These are phyloP conservation scores for Macadamia tetraphylla DNA, from an alignment of 164 flowering plant genomes.

Conservation along the genomic window DNA sequence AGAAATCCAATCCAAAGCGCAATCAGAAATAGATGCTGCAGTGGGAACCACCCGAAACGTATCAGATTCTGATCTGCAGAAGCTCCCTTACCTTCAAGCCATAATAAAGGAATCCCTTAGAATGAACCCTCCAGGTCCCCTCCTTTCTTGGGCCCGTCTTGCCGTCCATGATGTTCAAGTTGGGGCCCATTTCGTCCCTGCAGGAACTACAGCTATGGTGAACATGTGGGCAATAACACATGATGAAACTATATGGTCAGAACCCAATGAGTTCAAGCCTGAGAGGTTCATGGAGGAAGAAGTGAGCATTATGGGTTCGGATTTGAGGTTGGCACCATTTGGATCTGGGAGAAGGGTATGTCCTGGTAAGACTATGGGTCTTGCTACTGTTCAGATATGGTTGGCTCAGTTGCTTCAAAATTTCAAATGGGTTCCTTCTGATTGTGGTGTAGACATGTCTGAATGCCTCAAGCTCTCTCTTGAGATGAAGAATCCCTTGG, in stretches of 20 bases:
- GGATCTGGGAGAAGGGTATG: constrained; percentile 40
- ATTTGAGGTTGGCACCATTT: constrained; percentile 40
- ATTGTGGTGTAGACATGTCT: constrained; percentile 27
- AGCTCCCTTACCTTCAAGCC: constrained; percentile 26
- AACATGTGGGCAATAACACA: constrained; percentile 50
- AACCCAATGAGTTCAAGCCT: constrained; percentile 23
- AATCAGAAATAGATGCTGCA: constrained; percentile 20
- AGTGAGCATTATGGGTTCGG: constrained; percentile 27
- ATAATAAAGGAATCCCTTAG: constrained; percentile 30
- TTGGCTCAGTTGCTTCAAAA: constrained; percentile 34
- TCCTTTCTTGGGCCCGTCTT: constrained; percentile 34
- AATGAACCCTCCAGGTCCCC: constrained; percentile 36
- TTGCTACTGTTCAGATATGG: constrained; percentile 33
- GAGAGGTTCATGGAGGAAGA: constrained; percentile 24
- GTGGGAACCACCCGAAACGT: constrained; percentile 8
- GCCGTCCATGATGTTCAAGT: constrained; percentile 30
- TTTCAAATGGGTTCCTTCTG: constrained; percentile 26
- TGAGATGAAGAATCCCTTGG: constrained; percentile 32
- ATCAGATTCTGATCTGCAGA: constrained; percentile 24
- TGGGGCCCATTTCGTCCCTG: constrained; percentile 27
- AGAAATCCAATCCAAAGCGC: constrained; percentile 26
- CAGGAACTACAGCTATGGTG: constrained; percentile 47
- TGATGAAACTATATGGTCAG: constrained; percentile 22
- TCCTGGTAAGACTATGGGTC: constrained; percentile 37
- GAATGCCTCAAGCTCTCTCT: constrained; percentile 31